phyloP scores from a whole-genome alignment of 2,329 filamentous ascomycete genomes.

The Plectosphaerella sp. region DNA sequence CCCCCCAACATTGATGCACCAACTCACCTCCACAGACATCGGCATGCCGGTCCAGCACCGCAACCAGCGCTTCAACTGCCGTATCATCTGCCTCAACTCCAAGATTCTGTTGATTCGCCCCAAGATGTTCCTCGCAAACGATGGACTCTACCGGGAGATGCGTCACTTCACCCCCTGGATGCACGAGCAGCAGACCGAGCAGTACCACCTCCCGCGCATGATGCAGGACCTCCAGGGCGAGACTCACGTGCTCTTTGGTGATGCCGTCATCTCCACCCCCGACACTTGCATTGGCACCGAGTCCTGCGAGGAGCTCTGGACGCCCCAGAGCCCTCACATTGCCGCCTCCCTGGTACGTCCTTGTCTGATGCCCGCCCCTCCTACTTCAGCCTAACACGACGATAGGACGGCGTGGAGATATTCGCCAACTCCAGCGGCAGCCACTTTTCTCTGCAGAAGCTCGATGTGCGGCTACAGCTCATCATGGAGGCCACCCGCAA shows the following conservation, averaged over 20 bases:
- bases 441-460: constrained; percentile 58
- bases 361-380: neutral
- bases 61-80: constrained; percentile 31
- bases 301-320: constrained; percentile 67
- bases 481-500: constrained; percentile 60
- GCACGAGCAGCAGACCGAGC: constrained; percentile 52
- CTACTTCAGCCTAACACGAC: neutral
- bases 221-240: constrained; percentile 47
- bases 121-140: constrained; percentile 54
- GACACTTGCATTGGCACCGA: constrained; percentile 56
- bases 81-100: constrained; percentile 46
- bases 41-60: constrained; percentile 57
- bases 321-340: constrained; percentile 35
- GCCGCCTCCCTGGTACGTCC: constrained; percentile 14
- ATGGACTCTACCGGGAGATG: constrained; percentile 60
- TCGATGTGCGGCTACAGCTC: constrained; percentile 57
- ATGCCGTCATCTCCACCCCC: constrained; percentile 54
- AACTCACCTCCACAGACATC: constrained; percentile 34
- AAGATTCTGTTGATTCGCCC: constrained; percentile 64
- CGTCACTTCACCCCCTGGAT: constrained; percentile 63
- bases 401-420: constrained; percentile 61
- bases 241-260: constrained; percentile 57
- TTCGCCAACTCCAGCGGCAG: constrained; percentile 66
- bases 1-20: too few species aligned
- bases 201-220: constrained; percentile 59